Evolutionary conservation across 2,329 filamentous ascomycete species (phyloP).

Genomic region (Botrytis squamosa): DNA sequence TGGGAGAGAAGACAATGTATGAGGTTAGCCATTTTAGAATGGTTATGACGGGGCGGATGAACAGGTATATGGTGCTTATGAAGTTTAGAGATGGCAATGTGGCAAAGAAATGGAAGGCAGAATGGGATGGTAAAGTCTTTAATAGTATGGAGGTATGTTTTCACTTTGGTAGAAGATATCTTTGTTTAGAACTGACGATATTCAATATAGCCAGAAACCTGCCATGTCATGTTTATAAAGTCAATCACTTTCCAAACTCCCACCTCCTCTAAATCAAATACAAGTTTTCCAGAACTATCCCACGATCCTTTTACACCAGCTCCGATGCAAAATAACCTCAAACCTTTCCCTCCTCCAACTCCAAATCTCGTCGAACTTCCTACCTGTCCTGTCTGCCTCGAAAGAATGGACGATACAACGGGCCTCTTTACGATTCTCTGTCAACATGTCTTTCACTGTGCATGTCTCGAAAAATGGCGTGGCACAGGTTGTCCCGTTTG

Average conservation of each 20-base stretch:
- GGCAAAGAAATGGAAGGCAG: constrained; percentile 76
- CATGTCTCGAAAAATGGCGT: constrained; percentile 93
- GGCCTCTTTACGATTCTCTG: constrained; percentile 94
- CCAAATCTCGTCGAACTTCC: constrained; percentile 86
- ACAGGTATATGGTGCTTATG: constrained; percentile 92
- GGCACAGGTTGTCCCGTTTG: constrained; percentile 93
- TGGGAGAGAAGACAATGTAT: constrained; percentile 82
- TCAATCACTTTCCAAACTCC: constrained; percentile 74
- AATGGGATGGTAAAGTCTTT: constrained; percentile 92
- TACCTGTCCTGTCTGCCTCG: constrained; percentile 93
- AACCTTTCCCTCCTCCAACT: constrained; percentile 66
- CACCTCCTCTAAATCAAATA: constrained; percentile 31
- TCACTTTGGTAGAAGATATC: constrained; percentile 5
- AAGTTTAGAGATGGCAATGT: constrained; percentile 78
- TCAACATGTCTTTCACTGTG: constrained; percentile 97
- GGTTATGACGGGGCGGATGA: constrained; percentile 84
- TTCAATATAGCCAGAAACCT: constrained; percentile 72
- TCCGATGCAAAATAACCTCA: constrained; percentile 44
- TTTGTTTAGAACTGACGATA: constrained; percentile 20
- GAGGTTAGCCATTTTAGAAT: constrained; percentile 92
- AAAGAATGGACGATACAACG: constrained; percentile 97
- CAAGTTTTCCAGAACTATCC: constrained; percentile 57
- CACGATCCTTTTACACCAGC: constrained; percentile 65
- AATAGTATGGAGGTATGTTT: constrained; percentile 78
- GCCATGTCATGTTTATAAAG: constrained; percentile 92